phyloP scores from a whole-genome alignment of 495 filamentous ascomycete species.

The Halenospora varia region DNA sequence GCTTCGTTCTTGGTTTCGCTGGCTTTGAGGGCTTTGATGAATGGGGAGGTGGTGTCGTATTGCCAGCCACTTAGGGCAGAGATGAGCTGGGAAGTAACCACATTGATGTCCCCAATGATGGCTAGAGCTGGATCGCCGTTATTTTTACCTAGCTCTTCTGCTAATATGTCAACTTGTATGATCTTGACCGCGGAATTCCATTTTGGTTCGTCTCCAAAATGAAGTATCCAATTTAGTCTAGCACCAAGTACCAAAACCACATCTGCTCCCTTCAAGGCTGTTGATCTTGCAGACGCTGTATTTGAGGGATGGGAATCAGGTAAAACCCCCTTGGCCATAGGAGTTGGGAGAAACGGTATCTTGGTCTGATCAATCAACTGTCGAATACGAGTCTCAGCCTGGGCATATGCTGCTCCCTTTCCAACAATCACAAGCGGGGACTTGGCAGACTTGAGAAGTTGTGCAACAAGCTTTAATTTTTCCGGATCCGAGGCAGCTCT shows the following conservation, averaged over 20 bases:
- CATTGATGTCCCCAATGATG: slow-evolving; percentile 49
- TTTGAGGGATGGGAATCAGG: slow-evolving; percentile 55
- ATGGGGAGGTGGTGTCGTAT: slow-evolving; percentile 35
- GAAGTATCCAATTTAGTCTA: slow-evolving; percentile 62
- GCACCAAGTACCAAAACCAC: slow-evolving; percentile 58
- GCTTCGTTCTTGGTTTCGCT: slow-evolving; percentile 41
- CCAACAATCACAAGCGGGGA: slow-evolving; percentile 56
- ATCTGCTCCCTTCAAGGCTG: slow-evolving; percentile 53
- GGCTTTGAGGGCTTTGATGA: slow-evolving; percentile 28
- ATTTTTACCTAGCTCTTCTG: slow-evolving; percentile 53
- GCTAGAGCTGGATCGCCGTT: slow-evolving; percentile 41
- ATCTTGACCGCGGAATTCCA: slow-evolving; percentile 49
- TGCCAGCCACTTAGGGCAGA: slow-evolving; percentile 38
- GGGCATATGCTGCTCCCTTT: slow-evolving; percentile 58
- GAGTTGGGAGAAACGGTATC: slow-evolving; percentile 58
- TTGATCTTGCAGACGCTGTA: slow-evolving; percentile 51
- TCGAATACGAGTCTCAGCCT: slow-evolving; percentile 44
- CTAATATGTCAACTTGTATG: slow-evolving; percentile 57
- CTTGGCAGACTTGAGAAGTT: slow-evolving; percentile 45
- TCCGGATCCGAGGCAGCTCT: slow-evolving; percentile 38
- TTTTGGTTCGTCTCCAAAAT: slow-evolving; percentile 57
- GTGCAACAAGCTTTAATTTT: slow-evolving; percentile 39
- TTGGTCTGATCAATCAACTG: slow-evolving; percentile 46
- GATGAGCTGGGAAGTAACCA: slow-evolving; percentile 47
- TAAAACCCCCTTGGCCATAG: slow-evolving; percentile 62